A percentile compares a stretch with the other conserved stretches of the same genome.
Conservation (phyloP, 306 rosid genomes). For the Dalbergia cultrata region DNA sequence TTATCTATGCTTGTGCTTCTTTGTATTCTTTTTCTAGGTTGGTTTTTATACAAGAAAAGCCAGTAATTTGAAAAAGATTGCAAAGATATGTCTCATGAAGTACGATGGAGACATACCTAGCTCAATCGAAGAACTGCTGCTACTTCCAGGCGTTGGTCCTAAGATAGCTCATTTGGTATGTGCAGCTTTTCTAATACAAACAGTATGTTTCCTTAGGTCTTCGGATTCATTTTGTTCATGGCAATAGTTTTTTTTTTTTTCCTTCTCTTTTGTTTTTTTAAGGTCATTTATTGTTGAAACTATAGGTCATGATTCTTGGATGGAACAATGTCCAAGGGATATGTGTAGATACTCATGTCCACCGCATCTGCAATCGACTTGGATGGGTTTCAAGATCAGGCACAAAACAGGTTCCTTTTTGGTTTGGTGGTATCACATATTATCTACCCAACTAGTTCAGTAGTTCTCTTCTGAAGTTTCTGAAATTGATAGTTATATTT, state of each 20-base stretch:
- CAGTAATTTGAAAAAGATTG: slow-evolving; percentile 85
- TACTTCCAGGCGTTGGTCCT: slow-evolving; percentile 96
- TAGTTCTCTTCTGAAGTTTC: slow-evolving; percentile 17
- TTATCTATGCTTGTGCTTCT: slow-evolving; percentile 19
- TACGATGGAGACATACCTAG: slow-evolving; percentile 90
- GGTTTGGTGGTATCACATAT: slow-evolving; percentile 29
- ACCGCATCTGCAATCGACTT: slow-evolving; percentile 92
- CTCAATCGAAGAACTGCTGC: slow-evolving; percentile 83
- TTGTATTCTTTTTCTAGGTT: slow-evolving; percentile 61
- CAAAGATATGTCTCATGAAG: slow-evolving; percentile 80
- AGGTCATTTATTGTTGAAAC: slow-evolving; percentile 38
- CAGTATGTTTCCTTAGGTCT: slow-evolving; percentile 29
- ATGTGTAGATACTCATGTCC: slow-evolving; percentile 97
- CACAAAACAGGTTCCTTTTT: slow-evolving; percentile 73
- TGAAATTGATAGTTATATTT: slow-evolving; percentile 8
- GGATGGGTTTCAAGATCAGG: slow-evolving; percentile 84
- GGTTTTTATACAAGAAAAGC: slow-evolving; percentile 94
- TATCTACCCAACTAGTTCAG: not conserved
- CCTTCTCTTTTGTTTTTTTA: not conserved
- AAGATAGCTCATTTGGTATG: slow-evolving; percentile 96
- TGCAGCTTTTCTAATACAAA: slow-evolving; percentile 37
- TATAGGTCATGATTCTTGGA: slow-evolving; percentile 89
- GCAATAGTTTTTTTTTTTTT: not conserved
- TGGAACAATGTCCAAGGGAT: slow-evolving; percentile 97
- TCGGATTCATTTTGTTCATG: slow-evolving; percentile 42